Base-by-base conservation (phyloP, 2,329 filamentous ascomycete species). In the Didymella pinodella region DNA sequence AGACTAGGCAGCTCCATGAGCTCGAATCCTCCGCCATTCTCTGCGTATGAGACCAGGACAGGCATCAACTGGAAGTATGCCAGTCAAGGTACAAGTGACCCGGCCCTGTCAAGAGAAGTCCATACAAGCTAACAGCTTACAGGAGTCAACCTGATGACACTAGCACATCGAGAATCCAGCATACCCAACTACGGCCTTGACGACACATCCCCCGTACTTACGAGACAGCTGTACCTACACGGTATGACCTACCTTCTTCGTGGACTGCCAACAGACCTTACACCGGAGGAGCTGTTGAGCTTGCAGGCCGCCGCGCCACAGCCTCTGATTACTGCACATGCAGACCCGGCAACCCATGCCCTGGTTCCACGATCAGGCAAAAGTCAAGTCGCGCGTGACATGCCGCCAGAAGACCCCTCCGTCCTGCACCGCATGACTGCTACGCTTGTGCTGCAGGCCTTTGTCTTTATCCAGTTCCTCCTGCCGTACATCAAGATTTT, bases 221-320 rank as follows among this genome's bases (percentile, higher is more conserved):
- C 85, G 49, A 82, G 88, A 26, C 85, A 86, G 62, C 81, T 88
- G 10, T 90, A 89, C 72, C 76, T 90, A 48, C 85, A 90, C 65
- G 84, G 86, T 57, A 75, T 89, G 4, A 83, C 84, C 2, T 89
- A 89, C 71, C 79, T 90, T 25, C 80, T 90, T n/a, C 83, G 83
- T 60, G 88, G 84, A 7, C 80, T 90, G 0, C 88, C 88, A 0
- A 61, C 75, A 1, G 79, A 88, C 48, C 81, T 90, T 29, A 83
- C 82, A 31, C 75, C 77, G 2, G 81, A 83, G 62, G 88, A 90
- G 70, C 71, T 77, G 28, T 69, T 82, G 25, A 81, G 81, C 46
- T 77, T 89, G 4, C 81, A 80, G 36, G 79, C 78, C 25, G 81
- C 86, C 1, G 73, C 87, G 4, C 86, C 86, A 2, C 61, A 67